Percentiles rank a stretch among this genome's conserved stretches.
These are phyloP conservation scores for Boletus rubropictus DNA, from an alignment of 768 basidiomycete species.

Conservation along the genomic window DNA sequence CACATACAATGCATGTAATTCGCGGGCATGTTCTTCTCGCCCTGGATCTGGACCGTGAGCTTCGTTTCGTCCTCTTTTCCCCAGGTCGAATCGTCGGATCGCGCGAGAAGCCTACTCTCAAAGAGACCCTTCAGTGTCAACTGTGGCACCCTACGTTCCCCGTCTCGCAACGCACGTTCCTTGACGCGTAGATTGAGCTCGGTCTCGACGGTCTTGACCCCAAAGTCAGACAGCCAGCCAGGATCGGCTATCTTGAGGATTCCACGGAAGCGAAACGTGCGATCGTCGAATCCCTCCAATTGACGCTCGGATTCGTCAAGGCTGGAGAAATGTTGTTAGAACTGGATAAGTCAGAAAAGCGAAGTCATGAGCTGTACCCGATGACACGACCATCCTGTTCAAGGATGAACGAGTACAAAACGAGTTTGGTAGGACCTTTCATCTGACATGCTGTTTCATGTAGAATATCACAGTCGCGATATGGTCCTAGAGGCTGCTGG, in stretches of 20 bases:
- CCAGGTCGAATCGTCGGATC: constrained; percentile 12
- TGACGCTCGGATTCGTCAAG: constrained; percentile 46
- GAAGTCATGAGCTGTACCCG: constrained; percentile 17
- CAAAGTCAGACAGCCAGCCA: constrained; percentile 47
- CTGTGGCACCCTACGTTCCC: constrained; percentile 14
- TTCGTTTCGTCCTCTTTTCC: constrained; percentile 13
- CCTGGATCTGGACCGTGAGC: constrained; percentile 40
- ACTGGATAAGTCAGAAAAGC: not conserved
- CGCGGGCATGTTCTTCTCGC: constrained; percentile 36
- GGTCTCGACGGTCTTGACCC: constrained; percentile 34
- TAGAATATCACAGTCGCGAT: constrained; percentile 25
- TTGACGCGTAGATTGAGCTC: constrained; percentile 41
- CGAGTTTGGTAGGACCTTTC: constrained; percentile 8
- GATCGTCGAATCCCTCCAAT: constrained; percentile 24
- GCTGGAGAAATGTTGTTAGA: constrained; percentile 23
- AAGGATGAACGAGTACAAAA: constrained; percentile 28
- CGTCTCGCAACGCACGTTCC: constrained; percentile 23
- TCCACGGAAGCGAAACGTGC: constrained; percentile 46
- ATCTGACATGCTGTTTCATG: constrained; percentile 15
- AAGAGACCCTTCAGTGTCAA: constrained; percentile 37
- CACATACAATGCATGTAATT: constrained; percentile 37
- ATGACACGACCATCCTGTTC: constrained; percentile 22
- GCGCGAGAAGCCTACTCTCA: constrained; percentile 11
- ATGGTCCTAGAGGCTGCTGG: constrained; percentile 27
- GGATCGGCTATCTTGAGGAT: constrained; percentile 41